Conservation (phyloP, 140 eudicot species). For the Oenanthe javanica region DNA sequence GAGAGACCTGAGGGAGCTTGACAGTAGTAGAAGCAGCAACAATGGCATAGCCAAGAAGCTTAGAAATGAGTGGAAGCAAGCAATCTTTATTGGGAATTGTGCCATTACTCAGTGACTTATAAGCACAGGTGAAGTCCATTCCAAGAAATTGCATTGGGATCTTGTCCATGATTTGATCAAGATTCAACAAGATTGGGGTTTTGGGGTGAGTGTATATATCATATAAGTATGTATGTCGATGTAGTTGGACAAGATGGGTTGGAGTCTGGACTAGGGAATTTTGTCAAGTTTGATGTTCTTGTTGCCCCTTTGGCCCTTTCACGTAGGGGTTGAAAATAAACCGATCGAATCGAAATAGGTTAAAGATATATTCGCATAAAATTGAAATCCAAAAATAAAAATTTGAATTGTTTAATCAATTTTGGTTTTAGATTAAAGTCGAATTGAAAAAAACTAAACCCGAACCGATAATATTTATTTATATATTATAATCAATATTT, state of each 20-base stretch:
- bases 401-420: too few relatives aligned
- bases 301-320: too few relatives aligned
- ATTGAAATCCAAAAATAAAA: not conserved
- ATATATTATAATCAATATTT: too few relatives aligned
- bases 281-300: not conserved
- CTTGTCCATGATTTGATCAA: constrained; percentile 22
- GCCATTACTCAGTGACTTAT: constrained; percentile 54
- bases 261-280: not conserved
- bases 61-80: constrained; percentile 81
- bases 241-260: not conserved
- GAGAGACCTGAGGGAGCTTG: constrained; percentile 76
- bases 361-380: too few relatives aligned
- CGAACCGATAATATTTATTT: too few relatives aligned
- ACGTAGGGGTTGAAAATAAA: too few relatives aligned
- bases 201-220: not conserved
- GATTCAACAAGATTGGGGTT: constrained; percentile 1
- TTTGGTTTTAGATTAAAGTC: too few relatives aligned
- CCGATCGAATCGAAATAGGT: too few relatives aligned
- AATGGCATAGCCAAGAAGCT: constrained; percentile 83
- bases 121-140: constrained; percentile 73
- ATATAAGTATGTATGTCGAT: not conserved
- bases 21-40: constrained; percentile 98
- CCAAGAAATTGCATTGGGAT: constrained; percentile 69
- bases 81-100: constrained; percentile 71
- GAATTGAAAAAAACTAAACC: too few relatives aligned